Base-by-base conservation (phyloP, 768 basidiomycete species). In the Boletus sp. region DNA sequence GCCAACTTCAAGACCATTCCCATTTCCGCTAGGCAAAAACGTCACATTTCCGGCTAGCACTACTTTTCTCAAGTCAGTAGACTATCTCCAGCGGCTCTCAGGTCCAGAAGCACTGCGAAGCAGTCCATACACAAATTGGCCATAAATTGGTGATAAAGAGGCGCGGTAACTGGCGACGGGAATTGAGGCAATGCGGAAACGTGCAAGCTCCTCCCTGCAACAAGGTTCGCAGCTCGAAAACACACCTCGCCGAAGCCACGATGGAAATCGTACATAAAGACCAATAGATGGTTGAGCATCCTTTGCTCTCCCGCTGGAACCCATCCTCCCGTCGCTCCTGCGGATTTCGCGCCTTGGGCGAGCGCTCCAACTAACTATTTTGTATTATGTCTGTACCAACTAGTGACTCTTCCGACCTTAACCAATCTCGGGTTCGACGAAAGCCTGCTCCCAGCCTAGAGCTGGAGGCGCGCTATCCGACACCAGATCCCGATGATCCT, bases 401-500 rank as follows among this genome's bases (percentile, higher is more conserved):
- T 58, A 63, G 54, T 40, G 72, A 70, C 52, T 50, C 69, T 8
- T 52, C 70, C 51, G n/a, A n/a, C n/a, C 17, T 47, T 40, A 47
- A 50, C 50, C 71, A 72, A 52, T 24, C 63, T 4, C 71, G 71
- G 2, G 57, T 74, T 20, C 66, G 71, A 47, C 82, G 86, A 54
- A 87, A 87, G 64, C 85, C 83, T 6, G 74, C 83, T 4, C 86
- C 85, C 7, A 66, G 73, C 46, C 75, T 83, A 54, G 79, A 80
- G 49, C 68, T 78, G 62, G 77, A 80, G 10, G 65, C 77, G 52
- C 76, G 82, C 40, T 90, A 89, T 67, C 88, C 88, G 5, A 70
- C 75, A 2, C 86, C 86, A 32, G 88, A 90, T 71, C 86, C 86
- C 20, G 66, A 64, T 17, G 86, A 90, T 67, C 88, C 88, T 2